Conservation (phyloP, 306 rosid genomes). For the Acmispon strigosus region DNA sequence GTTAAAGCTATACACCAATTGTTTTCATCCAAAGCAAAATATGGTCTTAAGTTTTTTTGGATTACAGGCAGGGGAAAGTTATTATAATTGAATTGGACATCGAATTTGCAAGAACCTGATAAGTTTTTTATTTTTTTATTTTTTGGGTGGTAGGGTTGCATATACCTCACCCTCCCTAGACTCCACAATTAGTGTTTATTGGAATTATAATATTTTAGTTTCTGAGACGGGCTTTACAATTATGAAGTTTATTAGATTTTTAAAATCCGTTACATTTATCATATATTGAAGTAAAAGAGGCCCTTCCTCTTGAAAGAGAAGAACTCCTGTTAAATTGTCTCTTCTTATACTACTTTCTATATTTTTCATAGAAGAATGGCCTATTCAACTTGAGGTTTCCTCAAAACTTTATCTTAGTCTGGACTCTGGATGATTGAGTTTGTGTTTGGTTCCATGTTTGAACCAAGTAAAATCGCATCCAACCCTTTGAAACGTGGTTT, state of each 20-base stretch:
- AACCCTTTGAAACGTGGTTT: too few species aligned
- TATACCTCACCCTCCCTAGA: background rate
- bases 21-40: background rate
- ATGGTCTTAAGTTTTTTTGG: background rate
- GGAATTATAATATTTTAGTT: background rate
- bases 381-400: conserved; percentile 1
- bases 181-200: background rate
- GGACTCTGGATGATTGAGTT: background rate
- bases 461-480: too few species aligned
- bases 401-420: background rate
- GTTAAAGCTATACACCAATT: background rate
- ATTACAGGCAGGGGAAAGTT: too few species aligned
- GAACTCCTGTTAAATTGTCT: background rate
- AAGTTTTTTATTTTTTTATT: background rate
- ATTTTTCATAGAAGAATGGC: background rate
- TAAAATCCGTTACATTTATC: background rate
- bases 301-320: background rate
- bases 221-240: background rate
- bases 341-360: background rate
- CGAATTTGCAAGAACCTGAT: background rate
- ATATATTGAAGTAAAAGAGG: background rate
- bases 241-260: background rate
- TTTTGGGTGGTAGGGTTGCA: background rate
- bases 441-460: too few species aligned
- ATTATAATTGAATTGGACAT: background rate